Base-by-base conservation (phyloP, 75 land plant species). In the Gnetum montanum region DNA sequence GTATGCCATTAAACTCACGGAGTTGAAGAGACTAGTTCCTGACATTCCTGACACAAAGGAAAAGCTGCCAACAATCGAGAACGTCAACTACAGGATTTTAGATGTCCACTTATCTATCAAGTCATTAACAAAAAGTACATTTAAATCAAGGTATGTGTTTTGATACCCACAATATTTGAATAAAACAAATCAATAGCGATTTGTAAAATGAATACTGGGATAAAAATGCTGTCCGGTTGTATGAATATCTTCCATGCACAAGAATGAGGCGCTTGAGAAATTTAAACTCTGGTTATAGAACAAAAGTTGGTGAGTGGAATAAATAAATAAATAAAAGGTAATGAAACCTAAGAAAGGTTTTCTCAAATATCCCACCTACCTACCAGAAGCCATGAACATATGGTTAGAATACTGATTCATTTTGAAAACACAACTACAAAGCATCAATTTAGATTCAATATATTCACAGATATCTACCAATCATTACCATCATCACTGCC, bases 141-240 rank as follows among this genome's bases (percentile, higher is more conserved):
- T n/a, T n/a, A n/a, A n/a, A n/a, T n/a, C n/a, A n/a, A n/a, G n/a
- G n/a, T n/a, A n/a, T n/a, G n/a, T n/a, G n/a, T 50, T 50, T 50
- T 16, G 18, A 29, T 43, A 70, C 96, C 90, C 60, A 94, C 98
- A 83, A 70, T 23, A 94, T 94, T 57, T 94, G 98, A 59, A 94
- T 83, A 51, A 94, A 94, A 58, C 98, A 94, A 27, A 94, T 71
- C 49, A 94, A 31, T 6, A 94, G 56, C 18, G 98, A 94, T 46
- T 94, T 94, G 71, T 94, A 94, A 53, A 94, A 90, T n/a, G 91
- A 94, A 69, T 94, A 94, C 40, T 94, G 98, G n/a, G 98, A 83
- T 28, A 94, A 51, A 65, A 94, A 94, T 46, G 98, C 96, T 22
- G 91, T 85, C 18, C 98, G 78, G 49, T 94, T 94, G 72, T 94